Percentiles rank a stretch among this genome's conserved stretches.
These are phyloP conservation scores for Flaveria linearis DNA, from an alignment of 129 eudicot species.

Conservation along the genomic window DNA sequence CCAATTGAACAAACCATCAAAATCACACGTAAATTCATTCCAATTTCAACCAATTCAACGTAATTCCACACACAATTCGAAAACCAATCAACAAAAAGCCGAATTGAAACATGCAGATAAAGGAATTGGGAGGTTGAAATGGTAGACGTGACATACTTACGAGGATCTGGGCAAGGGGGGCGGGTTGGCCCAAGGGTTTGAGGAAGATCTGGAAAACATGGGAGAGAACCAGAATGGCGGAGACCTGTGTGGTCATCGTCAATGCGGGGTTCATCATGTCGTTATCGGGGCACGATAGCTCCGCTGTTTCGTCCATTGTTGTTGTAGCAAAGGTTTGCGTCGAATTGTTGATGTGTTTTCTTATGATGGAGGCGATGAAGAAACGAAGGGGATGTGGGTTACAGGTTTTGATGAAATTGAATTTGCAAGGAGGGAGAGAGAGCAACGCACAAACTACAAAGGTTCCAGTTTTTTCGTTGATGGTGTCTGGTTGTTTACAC, in stretches of 20 bases:
- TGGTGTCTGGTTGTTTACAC: not conserved
- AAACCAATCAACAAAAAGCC: not conserved
- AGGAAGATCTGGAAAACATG: constrained; percentile 74
- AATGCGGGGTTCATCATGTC: constrained; percentile 73
- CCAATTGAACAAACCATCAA: too few species aligned
- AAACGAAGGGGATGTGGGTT: not conserved
- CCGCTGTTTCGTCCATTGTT: constrained; percentile 24
- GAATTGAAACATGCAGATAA: not conserved
- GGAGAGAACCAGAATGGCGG: constrained; percentile 78
- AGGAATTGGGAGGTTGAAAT: not conserved
- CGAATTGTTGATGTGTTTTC: not conserved
- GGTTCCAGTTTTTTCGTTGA: constrained; percentile 12
- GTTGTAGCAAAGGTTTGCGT: constrained; percentile 8
- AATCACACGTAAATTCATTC: not conserved
- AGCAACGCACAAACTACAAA: constrained; percentile 19
- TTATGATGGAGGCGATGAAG: constrained; percentile 5
- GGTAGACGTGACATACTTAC: constrained; percentile 74
- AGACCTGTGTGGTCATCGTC: constrained; percentile 73
- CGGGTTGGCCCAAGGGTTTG: constrained; percentile 75
- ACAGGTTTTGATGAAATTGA: constrained; percentile 17
- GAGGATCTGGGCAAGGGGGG: constrained; percentile 83
- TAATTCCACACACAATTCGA: not conserved
- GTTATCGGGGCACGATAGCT: constrained; percentile 33
- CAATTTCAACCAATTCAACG: not conserved
- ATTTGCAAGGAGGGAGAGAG: constrained; percentile 12